Evolutionary conservation across 148 eudicot genomes (phyloP).

Genomic region (Cornus kousa): DNA sequence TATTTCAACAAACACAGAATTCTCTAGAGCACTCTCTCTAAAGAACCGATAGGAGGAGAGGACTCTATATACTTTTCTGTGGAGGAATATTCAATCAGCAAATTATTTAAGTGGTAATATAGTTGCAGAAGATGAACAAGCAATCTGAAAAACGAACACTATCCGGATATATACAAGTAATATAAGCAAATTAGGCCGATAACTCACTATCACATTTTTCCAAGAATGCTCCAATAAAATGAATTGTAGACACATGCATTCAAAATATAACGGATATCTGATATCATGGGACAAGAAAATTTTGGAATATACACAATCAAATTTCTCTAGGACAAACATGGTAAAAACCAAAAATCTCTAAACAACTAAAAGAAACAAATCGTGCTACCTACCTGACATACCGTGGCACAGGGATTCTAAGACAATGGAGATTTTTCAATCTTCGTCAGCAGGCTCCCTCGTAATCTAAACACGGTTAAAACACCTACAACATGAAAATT

Average conservation of each 20-base stretch:
- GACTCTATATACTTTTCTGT: too few species aligned
- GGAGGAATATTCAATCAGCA: too few species aligned
- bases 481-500: not conserved
- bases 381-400: not conserved
- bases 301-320: slow-evolving; percentile 4
- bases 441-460: not conserved
- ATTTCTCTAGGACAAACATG: not conserved
- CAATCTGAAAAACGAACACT: not conserved
- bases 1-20: too few species aligned
- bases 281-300: not conserved
- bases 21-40: too few species aligned
- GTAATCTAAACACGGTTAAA: not conserved
- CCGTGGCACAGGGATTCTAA: not conserved
- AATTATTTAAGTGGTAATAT: too few species aligned
- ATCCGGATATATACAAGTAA: not conserved
- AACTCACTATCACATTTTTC: not conserved
- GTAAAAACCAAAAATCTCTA: not conserved
- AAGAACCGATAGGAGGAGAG: too few species aligned
- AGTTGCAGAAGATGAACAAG: not conserved
- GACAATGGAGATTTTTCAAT: not conserved
- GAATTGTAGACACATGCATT: not conserved
- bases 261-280: not conserved
- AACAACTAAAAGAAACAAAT: not conserved
- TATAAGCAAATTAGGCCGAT: not conserved
- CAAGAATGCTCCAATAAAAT: not conserved